Evolutionary conservation across 1,284 basidiomycete genomes (phyloP).

Genomic region (Fomes fomentarius): DNA sequence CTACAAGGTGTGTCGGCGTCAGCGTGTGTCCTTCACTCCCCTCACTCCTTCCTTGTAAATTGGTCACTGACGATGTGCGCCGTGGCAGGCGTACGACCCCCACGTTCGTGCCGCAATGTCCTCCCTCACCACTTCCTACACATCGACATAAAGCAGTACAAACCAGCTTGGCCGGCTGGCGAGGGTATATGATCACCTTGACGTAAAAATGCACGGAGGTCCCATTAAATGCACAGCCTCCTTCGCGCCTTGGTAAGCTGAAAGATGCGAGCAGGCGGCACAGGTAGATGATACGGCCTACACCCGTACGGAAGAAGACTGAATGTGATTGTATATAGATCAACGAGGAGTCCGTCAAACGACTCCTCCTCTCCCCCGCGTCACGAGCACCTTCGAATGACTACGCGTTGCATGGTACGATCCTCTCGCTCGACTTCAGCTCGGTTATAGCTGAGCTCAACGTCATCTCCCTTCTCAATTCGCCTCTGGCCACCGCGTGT

Average conservation of each 20-base stretch:
- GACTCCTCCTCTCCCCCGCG: too few species aligned
- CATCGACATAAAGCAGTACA: slow-evolving; percentile 53
- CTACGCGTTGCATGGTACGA: too few species aligned
- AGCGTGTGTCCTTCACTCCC: too few species aligned
- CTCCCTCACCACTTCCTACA: slow-evolving; percentile 75
- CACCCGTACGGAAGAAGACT: too few species aligned
- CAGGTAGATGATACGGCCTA: slow-evolving; percentile 48
- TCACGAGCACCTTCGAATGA: too few species aligned
- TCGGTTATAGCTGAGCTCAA: slow-evolving; percentile 74
- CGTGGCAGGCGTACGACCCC: slow-evolving; percentile 75
- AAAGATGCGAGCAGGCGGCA: slow-evolving; percentile 47
- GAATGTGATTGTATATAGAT: too few species aligned
- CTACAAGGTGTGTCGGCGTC: slow-evolving; percentile 77
- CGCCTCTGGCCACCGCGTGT: slow-evolving; percentile 75
- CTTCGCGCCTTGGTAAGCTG: slow-evolving; percentile 50
- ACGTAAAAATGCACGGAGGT: slow-evolving; percentile 63
- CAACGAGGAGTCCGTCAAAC: too few species aligned
- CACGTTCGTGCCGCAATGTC: slow-evolving; percentile 61
- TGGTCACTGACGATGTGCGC: not conserved
- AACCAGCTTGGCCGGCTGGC: slow-evolving; percentile 73
- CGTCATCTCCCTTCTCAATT: slow-evolving; percentile 77
- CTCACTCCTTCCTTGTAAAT: too few species aligned
- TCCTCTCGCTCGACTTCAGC: too few species aligned
- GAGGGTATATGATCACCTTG: slow-evolving; percentile 76
- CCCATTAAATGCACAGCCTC: slow-evolving; percentile 63